Evolutionary conservation across 148 eudicot genomes (phyloP).

Genomic region (Rhododendron henanense): DNA sequence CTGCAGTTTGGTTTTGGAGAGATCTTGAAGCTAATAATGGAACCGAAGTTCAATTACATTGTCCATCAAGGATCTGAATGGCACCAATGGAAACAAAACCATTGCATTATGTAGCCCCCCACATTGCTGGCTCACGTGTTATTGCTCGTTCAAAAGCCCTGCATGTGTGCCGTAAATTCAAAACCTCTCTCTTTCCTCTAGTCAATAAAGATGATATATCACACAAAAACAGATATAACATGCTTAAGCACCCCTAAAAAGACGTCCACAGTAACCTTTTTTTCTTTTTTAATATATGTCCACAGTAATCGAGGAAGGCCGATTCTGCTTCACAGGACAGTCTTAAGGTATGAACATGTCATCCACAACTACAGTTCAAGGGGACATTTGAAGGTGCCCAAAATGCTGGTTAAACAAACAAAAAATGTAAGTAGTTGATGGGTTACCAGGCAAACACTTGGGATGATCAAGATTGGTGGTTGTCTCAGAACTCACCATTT

Average conservation of each 20-base stretch:
- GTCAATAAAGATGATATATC: not conserved
- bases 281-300: not conserved
- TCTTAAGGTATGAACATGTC: not conserved
- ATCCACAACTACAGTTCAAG: not conserved
- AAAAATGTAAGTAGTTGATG: not conserved
- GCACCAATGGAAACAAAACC: not conserved
- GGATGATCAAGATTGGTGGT: not conserved
- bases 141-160: not conserved
- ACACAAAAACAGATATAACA: not conserved
- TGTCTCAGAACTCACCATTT: conserved; percentile 48
- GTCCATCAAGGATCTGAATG: not conserved
- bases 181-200: not conserved
- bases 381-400: not conserved
- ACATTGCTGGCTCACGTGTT: not conserved
- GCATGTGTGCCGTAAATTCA: not conserved
- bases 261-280: not conserved
- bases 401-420: not conserved
- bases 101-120: not conserved
- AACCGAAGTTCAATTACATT: not conserved
- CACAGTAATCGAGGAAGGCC: not conserved
- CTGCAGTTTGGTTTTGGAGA: not conserved
- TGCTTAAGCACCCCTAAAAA: not conserved
- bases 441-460: not conserved
- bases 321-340: not conserved
- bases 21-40: not conserved